A percentile compares a stretch with the other conserved stretches of the same genome.
Evolutionary conservation across 1,284 basidiomycete species (phyloP).

Genomic region (Tylopilus sp.): DNA sequence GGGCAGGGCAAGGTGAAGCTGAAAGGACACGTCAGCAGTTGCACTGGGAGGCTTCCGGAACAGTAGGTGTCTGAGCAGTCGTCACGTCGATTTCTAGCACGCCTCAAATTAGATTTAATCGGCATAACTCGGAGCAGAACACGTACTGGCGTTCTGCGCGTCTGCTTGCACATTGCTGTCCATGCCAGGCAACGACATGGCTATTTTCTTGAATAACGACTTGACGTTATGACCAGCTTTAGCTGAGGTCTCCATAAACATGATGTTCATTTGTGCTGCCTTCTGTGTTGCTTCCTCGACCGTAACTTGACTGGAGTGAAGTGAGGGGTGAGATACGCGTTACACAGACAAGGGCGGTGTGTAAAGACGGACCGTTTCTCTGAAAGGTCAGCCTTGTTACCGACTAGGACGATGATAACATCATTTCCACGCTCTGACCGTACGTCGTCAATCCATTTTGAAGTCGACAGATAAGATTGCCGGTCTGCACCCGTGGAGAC

Average conservation of each 20-base stretch:
- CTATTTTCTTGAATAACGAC: constrained; percentile 98
- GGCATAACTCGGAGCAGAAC: neutral
- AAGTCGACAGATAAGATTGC: constrained; percentile 93
- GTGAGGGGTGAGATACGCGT: constrained; percentile 9
- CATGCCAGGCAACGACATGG: constrained; percentile 95
- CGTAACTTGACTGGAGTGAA: constrained; percentile 83
- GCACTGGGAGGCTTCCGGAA: constrained; percentile 77
- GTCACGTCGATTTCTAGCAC: constrained; percentile 79
- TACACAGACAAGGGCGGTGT: constrained; percentile 15
- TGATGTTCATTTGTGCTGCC: constrained; percentile 89
- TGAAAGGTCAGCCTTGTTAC: constrained; percentile 97
- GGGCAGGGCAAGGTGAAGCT: neutral
- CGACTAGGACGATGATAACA: constrained; percentile 97
- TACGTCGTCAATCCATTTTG: constrained; percentile 99
- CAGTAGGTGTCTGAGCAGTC: constrained; percentile 54
- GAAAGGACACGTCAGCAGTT: constrained; percentile 52
- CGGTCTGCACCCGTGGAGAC: constrained; percentile 59
- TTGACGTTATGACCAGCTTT: constrained; percentile 99
- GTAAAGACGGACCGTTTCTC: constrained; percentile 70
- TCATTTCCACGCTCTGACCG: constrained; percentile 96
- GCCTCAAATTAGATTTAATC: constrained; percentile 7
- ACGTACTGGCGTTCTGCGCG: constrained; percentile 69
- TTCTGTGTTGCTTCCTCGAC: constrained; percentile 95
- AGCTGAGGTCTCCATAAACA: constrained; percentile 99
- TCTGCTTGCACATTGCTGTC: constrained; percentile 76